Base-by-base conservation (phyloP, 2,329 filamentous ascomycete species). In the Penicillium aurantiogriseum region DNA sequence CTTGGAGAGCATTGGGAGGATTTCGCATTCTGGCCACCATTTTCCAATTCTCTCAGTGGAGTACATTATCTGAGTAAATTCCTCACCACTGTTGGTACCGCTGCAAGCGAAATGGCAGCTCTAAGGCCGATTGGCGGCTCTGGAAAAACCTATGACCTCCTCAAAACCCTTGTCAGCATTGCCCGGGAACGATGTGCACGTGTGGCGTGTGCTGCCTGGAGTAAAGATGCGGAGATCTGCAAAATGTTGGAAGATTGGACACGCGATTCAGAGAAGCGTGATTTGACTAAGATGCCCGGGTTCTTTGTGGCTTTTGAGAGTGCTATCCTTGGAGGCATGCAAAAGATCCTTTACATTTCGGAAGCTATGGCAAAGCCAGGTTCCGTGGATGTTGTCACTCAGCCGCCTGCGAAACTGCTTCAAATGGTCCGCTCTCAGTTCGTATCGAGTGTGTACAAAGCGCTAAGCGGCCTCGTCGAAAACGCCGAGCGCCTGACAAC, bases 161-260 rank as follows among this genome's bases (percentile, higher is more conserved):
- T 99, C 46, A 91, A 87, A 67, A 76, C 82, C 3, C 82, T 97
- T 48, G 89, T 97, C 40, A 88, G 87, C 29, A 82, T 84, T 15
- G 87, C 92, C 7, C 85, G 94, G 51, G 95, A 99, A 70, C 85
- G 94, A 62, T 93, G 89, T 61, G 88, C 95, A 3, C 87, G 88
- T 31, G 92, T 92, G 2, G 84, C 96, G 21, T 96, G 91, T 69
- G 88, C 89, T 15, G 90, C 92, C 0, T 99, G 94, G 95, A 93
- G 91, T 68, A 88, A 87, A 52, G 95, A 99, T 74, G 91, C 93
- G 3, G 91, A 97, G 74, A 90, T 92, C 65, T 92, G 93, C 77
- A 96, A 93, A 73, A 86, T 89, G 63, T 83, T 99, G 2, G 95
- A 99, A 72, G 91, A 96, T 71, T 99, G 95, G 95, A 89, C 89